Percentiles rank a stretch among this genome's conserved stretches.
Evolutionary conservation across 495 filamentous ascomycete species (phyloP).

Genomic region (Penicillium goetzii): DNA sequence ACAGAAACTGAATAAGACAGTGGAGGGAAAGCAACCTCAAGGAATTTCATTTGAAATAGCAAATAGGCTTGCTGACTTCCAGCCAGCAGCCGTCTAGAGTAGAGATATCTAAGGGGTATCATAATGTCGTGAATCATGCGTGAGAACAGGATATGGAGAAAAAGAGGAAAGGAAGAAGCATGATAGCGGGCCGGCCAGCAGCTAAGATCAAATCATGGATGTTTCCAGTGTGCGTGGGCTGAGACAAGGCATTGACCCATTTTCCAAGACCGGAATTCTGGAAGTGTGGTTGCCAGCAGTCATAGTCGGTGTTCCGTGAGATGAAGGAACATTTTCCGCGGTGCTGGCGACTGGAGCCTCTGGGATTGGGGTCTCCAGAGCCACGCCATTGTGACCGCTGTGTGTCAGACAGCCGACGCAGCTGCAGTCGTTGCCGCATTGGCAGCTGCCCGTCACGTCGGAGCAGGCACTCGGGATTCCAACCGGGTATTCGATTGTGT

Average conservation of each 20-base stretch:
- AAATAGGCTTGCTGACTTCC: background rate
- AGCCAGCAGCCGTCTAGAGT: constrained; percentile 21
- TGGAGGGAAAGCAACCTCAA: background rate
- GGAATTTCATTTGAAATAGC: constrained; percentile 8
- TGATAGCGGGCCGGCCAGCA: background rate
- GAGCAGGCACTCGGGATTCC: constrained; percentile 46
- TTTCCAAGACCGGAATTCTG: constrained; percentile 26
- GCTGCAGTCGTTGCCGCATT: constrained; percentile 53
- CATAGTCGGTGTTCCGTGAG: background rate
- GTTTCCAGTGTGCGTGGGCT: constrained; percentile 31
- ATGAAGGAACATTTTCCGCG: constrained; percentile 10
- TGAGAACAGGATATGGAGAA: constrained; percentile 1
- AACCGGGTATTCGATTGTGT: constrained; percentile 51
- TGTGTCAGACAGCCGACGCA: constrained; percentile 58
- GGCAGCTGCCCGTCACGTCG: constrained; percentile 50
- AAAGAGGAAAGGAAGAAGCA: background rate
- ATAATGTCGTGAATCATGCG: constrained; percentile 33
- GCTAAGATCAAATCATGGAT: constrained; percentile 28
- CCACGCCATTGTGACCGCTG: constrained; percentile 48
- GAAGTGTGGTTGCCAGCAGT: constrained; percentile 14
- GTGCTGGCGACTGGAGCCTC: constrained; percentile 5
- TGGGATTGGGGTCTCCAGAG: constrained; percentile 25
- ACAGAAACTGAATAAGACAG: background rate
- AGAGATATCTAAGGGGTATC: constrained; percentile 38
- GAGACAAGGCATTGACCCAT: constrained; percentile 25